Base-by-base conservation (phyloP, 768 basidiomycete genomes). In the Auricularia heimuer region DNA sequence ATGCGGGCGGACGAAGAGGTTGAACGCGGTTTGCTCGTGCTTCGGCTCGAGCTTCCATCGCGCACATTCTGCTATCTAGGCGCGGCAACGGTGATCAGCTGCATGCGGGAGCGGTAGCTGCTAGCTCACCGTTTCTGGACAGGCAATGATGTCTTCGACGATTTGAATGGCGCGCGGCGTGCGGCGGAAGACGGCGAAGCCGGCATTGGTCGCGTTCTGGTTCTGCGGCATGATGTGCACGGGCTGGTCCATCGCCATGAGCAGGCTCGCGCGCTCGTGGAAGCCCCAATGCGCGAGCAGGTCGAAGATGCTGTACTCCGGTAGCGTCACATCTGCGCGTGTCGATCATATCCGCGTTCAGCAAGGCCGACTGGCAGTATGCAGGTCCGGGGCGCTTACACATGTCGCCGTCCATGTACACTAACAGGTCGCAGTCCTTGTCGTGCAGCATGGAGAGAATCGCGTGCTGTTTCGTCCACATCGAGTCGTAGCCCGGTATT, bases 161-260 rank as follows among this genome's bases (percentile, higher is more conserved):
- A 18, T 34, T 33, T 60, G 6, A 10, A 60, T 60, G 4, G 56
- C 56, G 24, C 6, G 11, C 14, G 56, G 29, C 11, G 29, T 35
- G 24, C 10, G 10, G 29, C 56, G 56, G 56, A 60, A 60, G 56
- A 60, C 56, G 29, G 34, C 34, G 24, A 60, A 60, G 24, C 56
- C 56, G 24, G 56, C 34, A 24, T 60, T 60, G 24, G 56, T 60
- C 56, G 56, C 56, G 56, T 60, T 60, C 56, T 60, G 56, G 11
- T 60, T 60, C 34, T 60, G 56, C 56, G 56, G 56, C 21, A 60
- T 24, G 24, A 35, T 14, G 56, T 60, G 56, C 24, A 60, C 24
- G 29, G 56, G 56, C 56, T 60, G 56, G 56, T 60, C 56, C 56
- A 60, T 60, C 6, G 56, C 24, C 24, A 60, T 29, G 34, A 60